These are phyloP conservation scores for Paecilomyces variotii DNA, from an alignment of 2,329 filamentous ascomycete species.

Conservation along the genomic window DNA sequence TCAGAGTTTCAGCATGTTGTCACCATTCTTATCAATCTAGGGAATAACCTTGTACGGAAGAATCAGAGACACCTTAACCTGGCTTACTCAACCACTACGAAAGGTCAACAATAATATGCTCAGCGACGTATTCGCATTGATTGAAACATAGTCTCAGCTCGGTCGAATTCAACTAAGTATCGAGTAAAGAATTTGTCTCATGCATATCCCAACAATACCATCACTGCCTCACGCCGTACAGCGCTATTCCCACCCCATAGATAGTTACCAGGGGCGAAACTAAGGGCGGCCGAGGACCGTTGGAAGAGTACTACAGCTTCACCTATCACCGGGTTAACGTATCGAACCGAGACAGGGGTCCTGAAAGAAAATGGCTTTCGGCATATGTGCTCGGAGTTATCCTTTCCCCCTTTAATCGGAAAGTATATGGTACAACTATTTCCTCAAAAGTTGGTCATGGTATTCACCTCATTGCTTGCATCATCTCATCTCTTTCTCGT, in stretches of 20 bases:
- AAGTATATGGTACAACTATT: not conserved
- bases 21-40: not conserved
- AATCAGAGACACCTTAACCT: not conserved
- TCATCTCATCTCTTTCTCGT: not conserved
- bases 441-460: too few species aligned
- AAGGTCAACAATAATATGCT: not conserved
- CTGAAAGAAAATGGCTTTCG: not conserved
- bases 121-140: not conserved
- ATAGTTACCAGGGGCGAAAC: not conserved
- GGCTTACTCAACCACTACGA: not conserved
- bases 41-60: not conserved
- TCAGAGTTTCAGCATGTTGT: not conserved
- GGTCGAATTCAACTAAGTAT: not conserved
- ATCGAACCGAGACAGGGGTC: not conserved
- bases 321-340: not conserved
- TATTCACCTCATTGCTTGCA: too few species aligned
- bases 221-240: not conserved
- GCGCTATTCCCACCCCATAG: not conserved
- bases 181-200: not conserved
- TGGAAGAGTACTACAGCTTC: not conserved
- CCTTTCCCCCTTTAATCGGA: not conserved
- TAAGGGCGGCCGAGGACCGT: not conserved
- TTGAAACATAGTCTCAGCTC: not conserved
- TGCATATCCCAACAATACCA: not conserved
- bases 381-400: not conserved